Conservation (phyloP, 495 filamentous ascomycete genomes). For the Aspergillus cavernicola region DNA sequence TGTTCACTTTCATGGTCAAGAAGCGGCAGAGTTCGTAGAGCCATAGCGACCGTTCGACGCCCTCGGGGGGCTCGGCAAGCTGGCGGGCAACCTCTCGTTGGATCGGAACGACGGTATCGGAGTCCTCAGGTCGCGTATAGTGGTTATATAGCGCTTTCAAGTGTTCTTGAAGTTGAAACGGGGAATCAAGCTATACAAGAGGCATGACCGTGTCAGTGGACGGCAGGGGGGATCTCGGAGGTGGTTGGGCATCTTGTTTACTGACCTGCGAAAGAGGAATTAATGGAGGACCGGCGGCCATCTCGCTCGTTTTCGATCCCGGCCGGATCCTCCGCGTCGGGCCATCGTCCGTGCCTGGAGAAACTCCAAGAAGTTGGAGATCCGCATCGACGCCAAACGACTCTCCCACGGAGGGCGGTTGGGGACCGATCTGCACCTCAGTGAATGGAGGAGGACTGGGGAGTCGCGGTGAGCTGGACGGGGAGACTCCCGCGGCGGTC, state of each 20-base stretch:
- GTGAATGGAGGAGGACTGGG: slow-evolving; percentile 86
- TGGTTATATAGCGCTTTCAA: slow-evolving; percentile 84
- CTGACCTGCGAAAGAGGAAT: slow-evolving; percentile 75
- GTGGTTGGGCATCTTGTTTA: slow-evolving; percentile 6
- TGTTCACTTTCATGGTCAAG: slow-evolving; percentile 88
- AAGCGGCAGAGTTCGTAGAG: slow-evolving; percentile 97
- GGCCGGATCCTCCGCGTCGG: slow-evolving; percentile 83
- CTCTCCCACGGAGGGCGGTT: slow-evolving; percentile 66
- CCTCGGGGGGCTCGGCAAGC: slow-evolving; percentile 73
- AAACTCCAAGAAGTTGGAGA: slow-evolving; percentile 32
- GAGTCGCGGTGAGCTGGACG: slow-evolving; percentile 78
- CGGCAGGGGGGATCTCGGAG: not conserved
- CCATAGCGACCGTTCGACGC: slow-evolving; percentile 83
- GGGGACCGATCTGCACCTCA: slow-evolving; percentile 84
- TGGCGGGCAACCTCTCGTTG: slow-evolving; percentile 65
- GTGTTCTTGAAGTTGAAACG: slow-evolving; percentile 98
- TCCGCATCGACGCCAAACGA: slow-evolving; percentile 40
- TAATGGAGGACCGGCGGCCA: slow-evolving; percentile 86
- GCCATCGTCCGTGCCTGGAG: slow-evolving; percentile 56
- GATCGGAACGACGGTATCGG: slow-evolving; percentile 58
- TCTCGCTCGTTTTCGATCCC: slow-evolving; percentile 83
- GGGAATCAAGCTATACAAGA: slow-evolving; percentile 70
- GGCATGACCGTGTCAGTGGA: slow-evolving; percentile 20
- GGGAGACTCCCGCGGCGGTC: slow-evolving; percentile 55
- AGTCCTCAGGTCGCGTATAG: slow-evolving; percentile 64